A percentile compares a stretch with the other conserved stretches of the same genome.
Conservation (phyloP, 2,329 filamentous ascomycete genomes). For the Hypoxylon sp. region DNA sequence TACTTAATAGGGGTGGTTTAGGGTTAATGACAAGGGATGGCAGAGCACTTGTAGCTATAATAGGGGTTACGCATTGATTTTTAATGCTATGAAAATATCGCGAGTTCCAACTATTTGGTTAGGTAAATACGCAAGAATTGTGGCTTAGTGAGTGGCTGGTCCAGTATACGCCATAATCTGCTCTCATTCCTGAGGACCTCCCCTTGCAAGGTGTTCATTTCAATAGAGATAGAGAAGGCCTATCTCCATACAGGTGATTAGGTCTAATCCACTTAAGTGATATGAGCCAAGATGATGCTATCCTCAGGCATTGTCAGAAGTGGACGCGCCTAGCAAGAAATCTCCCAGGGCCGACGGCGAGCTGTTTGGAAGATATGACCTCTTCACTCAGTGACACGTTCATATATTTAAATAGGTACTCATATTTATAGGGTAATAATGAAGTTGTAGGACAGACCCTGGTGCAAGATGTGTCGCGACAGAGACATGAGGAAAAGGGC, state of each 20-base stretch:
- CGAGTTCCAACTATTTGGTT: not conserved
- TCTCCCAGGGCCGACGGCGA: not conserved
- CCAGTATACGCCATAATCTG: no score
- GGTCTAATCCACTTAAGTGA: no score
- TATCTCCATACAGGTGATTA: no score
- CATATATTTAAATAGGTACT: not conserved
- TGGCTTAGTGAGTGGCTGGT: no score
- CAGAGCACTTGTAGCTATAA: constrained; percentile 1
- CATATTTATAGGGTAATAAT: constrained; percentile 1
- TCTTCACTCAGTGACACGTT: not conserved
- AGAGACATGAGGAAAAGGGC: not conserved
- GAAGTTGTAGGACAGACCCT: not conserved
- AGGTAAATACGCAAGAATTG: no score
- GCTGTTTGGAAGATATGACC: not conserved
- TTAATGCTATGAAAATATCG: not conserved
- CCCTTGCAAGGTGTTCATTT: no score
- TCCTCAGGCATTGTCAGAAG: not conserved
- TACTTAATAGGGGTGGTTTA: constrained; percentile 7
- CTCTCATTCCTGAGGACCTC: no score
- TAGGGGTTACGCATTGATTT: not conserved
- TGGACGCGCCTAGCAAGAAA: not conserved
- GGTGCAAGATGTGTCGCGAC: not conserved
- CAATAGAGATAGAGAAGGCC: no score
- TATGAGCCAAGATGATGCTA: no score
- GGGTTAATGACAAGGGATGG: constrained; percentile 14